A percentile compares a stretch with the other conserved stretches of the same genome.
These are phyloP conservation scores for Verbena officinalis DNA, from an alignment of 257 asterid genomes.

Conservation along the genomic window DNA sequence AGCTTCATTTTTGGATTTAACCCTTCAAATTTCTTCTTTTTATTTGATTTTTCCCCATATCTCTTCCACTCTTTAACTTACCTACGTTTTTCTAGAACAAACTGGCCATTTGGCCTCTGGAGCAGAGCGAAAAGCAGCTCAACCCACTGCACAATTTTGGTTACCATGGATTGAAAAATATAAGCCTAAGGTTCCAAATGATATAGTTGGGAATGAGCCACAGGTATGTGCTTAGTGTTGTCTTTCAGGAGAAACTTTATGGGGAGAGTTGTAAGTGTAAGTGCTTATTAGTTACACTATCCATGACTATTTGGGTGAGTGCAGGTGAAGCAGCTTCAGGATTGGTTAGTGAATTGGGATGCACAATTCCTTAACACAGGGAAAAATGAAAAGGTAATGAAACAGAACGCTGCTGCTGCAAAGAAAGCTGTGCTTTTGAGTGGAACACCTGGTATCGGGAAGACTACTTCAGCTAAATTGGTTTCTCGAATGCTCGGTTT, in stretches of 20 bases:
- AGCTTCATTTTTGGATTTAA: neutral
- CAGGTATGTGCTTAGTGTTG: slow-evolving; percentile 55
- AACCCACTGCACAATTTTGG: slow-evolving; percentile 39
- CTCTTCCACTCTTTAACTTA: slow-evolving; percentile 4
- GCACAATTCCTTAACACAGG: slow-evolving; percentile 66
- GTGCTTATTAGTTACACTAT: slow-evolving; percentile 32
- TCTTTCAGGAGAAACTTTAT: slow-evolving; percentile 25
- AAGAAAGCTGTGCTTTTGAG: slow-evolving; percentile 87
- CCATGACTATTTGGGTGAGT: slow-evolving; percentile 33
- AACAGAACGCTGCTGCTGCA: slow-evolving; percentile 81
- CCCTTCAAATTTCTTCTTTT: neutral
- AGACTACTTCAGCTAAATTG: slow-evolving; percentile 92
- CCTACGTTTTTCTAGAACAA: slow-evolving; percentile 39
- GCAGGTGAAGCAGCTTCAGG: slow-evolving; percentile 98
- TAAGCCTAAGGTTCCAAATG: slow-evolving; percentile 75
- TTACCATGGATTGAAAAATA: slow-evolving; percentile 93
- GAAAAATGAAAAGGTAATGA: slow-evolving; percentile 73
- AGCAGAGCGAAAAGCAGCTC: slow-evolving; percentile 48
- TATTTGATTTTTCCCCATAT: slow-evolving; percentile 7
- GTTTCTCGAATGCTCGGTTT: slow-evolving; percentile 94
- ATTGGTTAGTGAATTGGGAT: slow-evolving; percentile 86
- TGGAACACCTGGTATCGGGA: slow-evolving; percentile 99
- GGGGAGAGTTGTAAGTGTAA: slow-evolving; percentile 9
- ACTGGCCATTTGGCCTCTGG: slow-evolving; percentile 35
- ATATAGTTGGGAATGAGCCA: slow-evolving; percentile 88